These are phyloP conservation scores for Fusarium mundagurra DNA, from an alignment of 2,329 filamentous ascomycete species.

Conservation along the genomic window DNA sequence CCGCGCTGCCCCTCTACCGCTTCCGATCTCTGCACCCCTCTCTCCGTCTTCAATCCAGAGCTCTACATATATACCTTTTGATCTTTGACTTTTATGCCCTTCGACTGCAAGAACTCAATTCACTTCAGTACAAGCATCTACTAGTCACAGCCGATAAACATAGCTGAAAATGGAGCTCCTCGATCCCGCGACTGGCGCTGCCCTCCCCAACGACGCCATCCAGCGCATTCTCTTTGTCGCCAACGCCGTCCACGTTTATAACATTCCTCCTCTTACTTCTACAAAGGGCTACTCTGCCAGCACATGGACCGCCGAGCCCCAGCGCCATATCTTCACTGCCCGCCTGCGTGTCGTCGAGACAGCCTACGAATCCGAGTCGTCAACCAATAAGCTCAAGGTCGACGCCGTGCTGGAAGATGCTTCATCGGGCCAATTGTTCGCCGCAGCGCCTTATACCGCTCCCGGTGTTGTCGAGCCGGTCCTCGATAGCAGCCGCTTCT, in stretches of 20 bases:
- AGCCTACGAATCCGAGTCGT: constrained; percentile 57
- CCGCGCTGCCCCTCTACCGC: constrained; percentile 36
- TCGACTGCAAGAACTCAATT: not conserved
- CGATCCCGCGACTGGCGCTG: constrained; percentile 76
- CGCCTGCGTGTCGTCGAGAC: constrained; percentile 83
- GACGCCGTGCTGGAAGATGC: constrained; percentile 85
- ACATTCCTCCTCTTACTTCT: constrained; percentile 81
- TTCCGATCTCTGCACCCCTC: constrained; percentile 15
- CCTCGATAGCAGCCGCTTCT: constrained; percentile 83
- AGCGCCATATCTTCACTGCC: constrained; percentile 85
- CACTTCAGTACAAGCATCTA: not conserved
- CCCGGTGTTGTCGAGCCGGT: constrained; percentile 77
- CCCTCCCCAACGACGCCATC: constrained; percentile 79
- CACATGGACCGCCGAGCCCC: constrained; percentile 77
- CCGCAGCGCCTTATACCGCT: constrained; percentile 80
- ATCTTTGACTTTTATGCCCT: not conserved
- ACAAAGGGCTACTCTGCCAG: constrained; percentile 83
- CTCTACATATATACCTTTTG: not conserved
- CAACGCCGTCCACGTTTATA: constrained; percentile 82
- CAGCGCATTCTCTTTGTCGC: constrained; percentile 85
- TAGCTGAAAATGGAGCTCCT: constrained; percentile 64
- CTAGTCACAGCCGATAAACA: not conserved
- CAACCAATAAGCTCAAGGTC: constrained; percentile 69
- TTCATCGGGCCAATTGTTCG: constrained; percentile 78
- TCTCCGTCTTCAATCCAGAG: constrained; percentile 8